Percentiles rank a stretch among this genome's conserved stretches.
Conservation (phyloP, 169 alveolate genomes). For the Cryptosporidium andersoni region DNA sequence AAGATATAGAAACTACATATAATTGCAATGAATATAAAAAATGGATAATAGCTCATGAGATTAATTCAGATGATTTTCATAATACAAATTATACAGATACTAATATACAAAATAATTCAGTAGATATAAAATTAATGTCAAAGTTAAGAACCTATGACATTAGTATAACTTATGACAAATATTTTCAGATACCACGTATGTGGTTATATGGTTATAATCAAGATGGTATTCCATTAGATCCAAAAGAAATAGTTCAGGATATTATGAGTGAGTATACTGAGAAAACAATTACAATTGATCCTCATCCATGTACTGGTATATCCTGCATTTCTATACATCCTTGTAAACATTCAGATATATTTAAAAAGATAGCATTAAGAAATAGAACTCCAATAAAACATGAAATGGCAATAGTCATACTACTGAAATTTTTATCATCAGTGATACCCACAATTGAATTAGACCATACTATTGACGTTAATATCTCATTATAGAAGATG, state of each 20-base stretch:
- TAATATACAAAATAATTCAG: neutral
- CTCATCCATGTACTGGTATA: constrained; percentile 88
- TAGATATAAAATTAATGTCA: neutral
- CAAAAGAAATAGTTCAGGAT: constrained; percentile 90
- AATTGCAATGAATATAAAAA: constrained; percentile 7
- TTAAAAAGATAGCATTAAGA: constrained; percentile 82
- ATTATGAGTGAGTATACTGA: constrained; percentile 90
- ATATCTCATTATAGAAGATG: constrained; percentile 23
- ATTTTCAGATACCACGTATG: constrained; percentile 89
- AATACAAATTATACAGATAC: constrained; percentile 9
- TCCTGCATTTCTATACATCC: constrained; percentile 89
- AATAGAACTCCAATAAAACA: constrained; percentile 18
- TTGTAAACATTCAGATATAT: constrained; percentile 86
- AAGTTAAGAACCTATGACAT: constrained; percentile 76
- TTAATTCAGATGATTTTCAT: neutral
- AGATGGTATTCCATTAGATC: constrained; percentile 82
- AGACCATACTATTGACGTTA: constrained; percentile 83
- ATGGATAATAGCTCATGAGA: constrained; percentile 10
- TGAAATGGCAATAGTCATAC: constrained; percentile 78
- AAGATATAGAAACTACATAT: constrained; percentile 31
- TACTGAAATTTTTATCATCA: constrained; percentile 83
- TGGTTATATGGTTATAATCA: constrained; percentile 91
- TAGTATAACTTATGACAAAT: constrained; percentile 77
- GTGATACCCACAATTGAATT: constrained; percentile 88
- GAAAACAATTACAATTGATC: constrained; percentile 92